These are phyloP conservation scores for Coprinopsis cinerea DNA, from an alignment of 768 basidiomycete genomes.

Conservation along the genomic window DNA sequence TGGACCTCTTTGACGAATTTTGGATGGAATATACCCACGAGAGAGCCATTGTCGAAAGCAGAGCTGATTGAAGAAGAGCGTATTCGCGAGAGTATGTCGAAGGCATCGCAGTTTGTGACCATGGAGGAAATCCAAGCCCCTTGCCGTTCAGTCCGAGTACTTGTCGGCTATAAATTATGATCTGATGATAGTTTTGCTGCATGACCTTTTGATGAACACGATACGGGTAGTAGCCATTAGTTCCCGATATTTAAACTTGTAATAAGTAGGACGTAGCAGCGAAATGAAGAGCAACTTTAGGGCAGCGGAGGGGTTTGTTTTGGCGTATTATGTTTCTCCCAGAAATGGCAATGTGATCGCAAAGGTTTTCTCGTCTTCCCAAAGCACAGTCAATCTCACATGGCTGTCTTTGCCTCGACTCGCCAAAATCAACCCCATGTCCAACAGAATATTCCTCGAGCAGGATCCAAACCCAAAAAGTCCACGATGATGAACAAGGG, in stretches of 20 bases:
- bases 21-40: slow-evolving; percentile 53
- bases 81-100: slow-evolving; percentile 52
- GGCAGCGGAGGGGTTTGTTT: too few species aligned
- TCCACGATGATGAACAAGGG: slow-evolving; percentile 33
- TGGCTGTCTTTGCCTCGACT: slow-evolving; percentile 11
- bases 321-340: not conserved
- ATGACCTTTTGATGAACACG: not conserved
- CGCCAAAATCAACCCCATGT: slow-evolving; percentile 12
- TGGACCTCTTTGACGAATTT: slow-evolving; percentile 58
- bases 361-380: slow-evolving; percentile 34
- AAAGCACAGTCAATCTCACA: slow-evolving; percentile 12
- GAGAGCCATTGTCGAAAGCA: slow-evolving; percentile 62
- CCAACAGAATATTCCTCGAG: not conserved
- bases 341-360: slow-evolving; percentile 26
- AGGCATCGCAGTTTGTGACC: slow-evolving; percentile 47
- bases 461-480: slow-evolving; percentile 17
- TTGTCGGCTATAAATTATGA: slow-evolving; percentile 50
- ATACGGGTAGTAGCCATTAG: too few species aligned
- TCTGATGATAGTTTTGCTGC: not conserved
- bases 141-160: slow-evolving; percentile 54
- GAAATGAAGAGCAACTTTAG: too few species aligned
- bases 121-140: slow-evolving; percentile 47
- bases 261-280: too few species aligned
- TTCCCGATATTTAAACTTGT: too few species aligned
- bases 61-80: slow-evolving; percentile 66